Evolutionary conservation across 345 rosid species (phyloP), one percentile per base, ranked within the genome.

Genomic region (Sisymbrium irio): DNA sequence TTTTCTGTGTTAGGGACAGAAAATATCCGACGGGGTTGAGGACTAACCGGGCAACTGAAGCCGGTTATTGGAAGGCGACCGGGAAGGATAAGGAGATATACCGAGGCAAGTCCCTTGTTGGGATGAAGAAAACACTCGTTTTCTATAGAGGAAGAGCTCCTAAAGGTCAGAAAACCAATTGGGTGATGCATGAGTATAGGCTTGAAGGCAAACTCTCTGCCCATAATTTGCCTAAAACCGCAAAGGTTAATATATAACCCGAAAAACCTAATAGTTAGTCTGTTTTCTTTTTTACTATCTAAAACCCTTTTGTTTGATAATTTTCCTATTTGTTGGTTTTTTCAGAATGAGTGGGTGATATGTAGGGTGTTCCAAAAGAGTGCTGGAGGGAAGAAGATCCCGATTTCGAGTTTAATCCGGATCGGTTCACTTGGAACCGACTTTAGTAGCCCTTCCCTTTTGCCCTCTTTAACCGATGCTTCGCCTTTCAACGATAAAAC

Each of bases 51-150:
- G 97, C 97, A 13, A 94, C 97, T 2, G 89, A 88, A 55, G 84
- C 93, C 54, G 97, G 97, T 11, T 93, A 93, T 58, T 93, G 98
- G 98, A 93, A 93, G 65, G 98, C 98, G 33, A 94, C 98, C 0
- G 98, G 98, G 27, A 94, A 94, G 65, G 98, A 94, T 54, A 94
- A 82, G 55, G 96, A 91, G 81, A 94, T 94, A 20, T 84, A 84
- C 72, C 79, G 83, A 47, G 90, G 85, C 1, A 91, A 88, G 73
- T 75, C 85, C 0, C 82, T 94, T 49, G 97, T 94, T 41, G 98
- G 98, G 50, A 94, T 94, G 97, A 93, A 89, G 84, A 91, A 93
- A 30, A 93, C 97, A 2, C 91, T 93, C 51, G 98, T 93, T 50
- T 93, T 93, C 67, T 93, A 93, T 78, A 77, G 83, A 60, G 98